Conservation (phyloP, 129 eudicot genomes). For the Tagetes erecta region DNA sequence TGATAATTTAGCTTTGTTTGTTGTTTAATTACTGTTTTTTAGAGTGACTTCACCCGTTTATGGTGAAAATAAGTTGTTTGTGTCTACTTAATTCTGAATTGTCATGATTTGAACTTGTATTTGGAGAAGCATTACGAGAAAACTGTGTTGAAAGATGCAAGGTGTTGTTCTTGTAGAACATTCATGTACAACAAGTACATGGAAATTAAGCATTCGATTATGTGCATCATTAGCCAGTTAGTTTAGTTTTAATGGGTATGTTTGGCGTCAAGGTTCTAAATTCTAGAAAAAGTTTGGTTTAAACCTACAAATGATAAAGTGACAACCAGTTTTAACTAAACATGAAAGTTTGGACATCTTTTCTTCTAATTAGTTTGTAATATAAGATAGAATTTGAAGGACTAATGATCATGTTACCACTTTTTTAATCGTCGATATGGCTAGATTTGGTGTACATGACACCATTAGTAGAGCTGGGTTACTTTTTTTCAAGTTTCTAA, state of each 20-base stretch:
- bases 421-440: not conserved
- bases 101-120: not conserved
- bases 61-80: not conserved
- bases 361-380: not conserved
- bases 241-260: too few relatives aligned
- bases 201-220: conserved; percentile 7
- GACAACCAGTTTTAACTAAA: too few relatives aligned
- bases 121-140: not conserved
- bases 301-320: not conserved
- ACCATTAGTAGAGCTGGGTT: not conserved
- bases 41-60: not conserved
- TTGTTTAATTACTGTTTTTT: not conserved
- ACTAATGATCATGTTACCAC: not conserved
- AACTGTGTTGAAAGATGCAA: not conserved
- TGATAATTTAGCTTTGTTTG: not conserved
- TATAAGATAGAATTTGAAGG: not conserved
- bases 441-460: not conserved
- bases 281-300: not conserved
- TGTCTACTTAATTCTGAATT: not conserved
- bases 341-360: not conserved
- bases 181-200: not conserved
- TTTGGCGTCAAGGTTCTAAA: too few relatives aligned
- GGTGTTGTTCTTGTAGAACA: conserved; percentile 1
- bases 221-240: not conserved
- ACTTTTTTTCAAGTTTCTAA: not conserved